A percentile compares a stretch with the other conserved stretches of the same genome.
These are phyloP conservation scores for Drosera spatulata DNA, from an alignment of 179 eudicot genomes.

Conservation along the genomic window DNA sequence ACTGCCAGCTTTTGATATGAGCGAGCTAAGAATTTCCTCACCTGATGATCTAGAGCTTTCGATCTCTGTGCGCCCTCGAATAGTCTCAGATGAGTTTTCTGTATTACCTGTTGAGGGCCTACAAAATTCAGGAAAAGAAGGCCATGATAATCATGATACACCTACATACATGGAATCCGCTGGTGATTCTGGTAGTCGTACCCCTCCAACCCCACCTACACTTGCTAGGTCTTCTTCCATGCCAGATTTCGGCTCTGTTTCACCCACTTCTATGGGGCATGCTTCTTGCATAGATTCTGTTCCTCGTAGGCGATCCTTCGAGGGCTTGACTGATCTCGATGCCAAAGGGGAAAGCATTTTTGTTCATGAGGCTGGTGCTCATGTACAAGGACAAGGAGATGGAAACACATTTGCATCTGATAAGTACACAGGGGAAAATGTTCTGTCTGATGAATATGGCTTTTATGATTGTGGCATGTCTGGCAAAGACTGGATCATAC, in stretches of 20 bases:
- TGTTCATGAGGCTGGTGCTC: conserved; percentile 15
- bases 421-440: conserved; percentile 24
- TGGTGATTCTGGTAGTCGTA: conserved; percentile 15
- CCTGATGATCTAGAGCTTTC: conserved; percentile 25
- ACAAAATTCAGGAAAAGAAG: conserved; percentile 28
- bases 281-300: conserved; percentile 13
- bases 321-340: conserved; percentile 33
- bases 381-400: conserved; percentile 25
- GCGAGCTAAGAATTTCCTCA: conserved; percentile 20
- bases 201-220: conserved; percentile 18
- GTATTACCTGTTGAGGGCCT: conserved; percentile 30
- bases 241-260: conserved; percentile 32
- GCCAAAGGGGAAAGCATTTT: conserved; percentile 19
- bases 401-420: conserved; percentile 15
- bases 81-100: conserved; percentile 28
- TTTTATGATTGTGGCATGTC: conserved; percentile 48
- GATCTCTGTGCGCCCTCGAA: conserved; percentile 25
- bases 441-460: conserved; percentile 31
- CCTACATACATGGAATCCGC: conserved; percentile 19
- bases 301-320: conserved; percentile 40
- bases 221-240: conserved; percentile 55
- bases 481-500: conserved; percentile 82
- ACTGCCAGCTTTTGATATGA: conserved; percentile 9
- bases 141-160: conserved; percentile 16
- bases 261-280: conserved; percentile 15